Conservation (phyloP, 2,329 filamentous ascomycete genomes). For the Talaromyces sp. region DNA sequence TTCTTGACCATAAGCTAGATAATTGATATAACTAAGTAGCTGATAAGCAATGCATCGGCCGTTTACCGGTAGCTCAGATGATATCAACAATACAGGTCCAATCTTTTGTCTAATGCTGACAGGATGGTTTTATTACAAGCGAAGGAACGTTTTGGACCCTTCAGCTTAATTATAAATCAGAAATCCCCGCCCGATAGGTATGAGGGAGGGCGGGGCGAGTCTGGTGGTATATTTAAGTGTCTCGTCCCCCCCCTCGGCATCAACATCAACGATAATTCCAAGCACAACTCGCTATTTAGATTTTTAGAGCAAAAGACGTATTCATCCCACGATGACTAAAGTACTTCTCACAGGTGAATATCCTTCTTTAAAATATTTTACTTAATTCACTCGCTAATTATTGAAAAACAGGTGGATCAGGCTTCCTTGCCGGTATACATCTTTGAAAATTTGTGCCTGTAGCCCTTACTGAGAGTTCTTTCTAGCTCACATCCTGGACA, state of each 20-base stretch:
- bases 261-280: background rate
- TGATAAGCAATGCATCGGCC: background rate
- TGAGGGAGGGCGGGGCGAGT: background rate
- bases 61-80: background rate
- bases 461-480: background rate
- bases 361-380: background rate
- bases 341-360: background rate
- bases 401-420: background rate
- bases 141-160: background rate
- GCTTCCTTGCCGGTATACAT: conserved; percentile 4
- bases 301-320: background rate
- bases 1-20: background rate
- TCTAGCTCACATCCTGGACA: conserved; percentile 18
- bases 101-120: background rate
- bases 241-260: background rate
- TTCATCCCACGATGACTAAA: background rate
- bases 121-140: background rate
- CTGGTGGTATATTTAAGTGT: background rate
- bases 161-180: background rate
- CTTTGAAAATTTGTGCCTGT: background rate
- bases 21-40: background rate
- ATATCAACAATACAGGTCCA: background rate
- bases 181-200: background rate
- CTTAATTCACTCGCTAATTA: background rate
- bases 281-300: background rate